Conservation (phyloP, 148 eudicot species). For the Rheum nobile region DNA sequence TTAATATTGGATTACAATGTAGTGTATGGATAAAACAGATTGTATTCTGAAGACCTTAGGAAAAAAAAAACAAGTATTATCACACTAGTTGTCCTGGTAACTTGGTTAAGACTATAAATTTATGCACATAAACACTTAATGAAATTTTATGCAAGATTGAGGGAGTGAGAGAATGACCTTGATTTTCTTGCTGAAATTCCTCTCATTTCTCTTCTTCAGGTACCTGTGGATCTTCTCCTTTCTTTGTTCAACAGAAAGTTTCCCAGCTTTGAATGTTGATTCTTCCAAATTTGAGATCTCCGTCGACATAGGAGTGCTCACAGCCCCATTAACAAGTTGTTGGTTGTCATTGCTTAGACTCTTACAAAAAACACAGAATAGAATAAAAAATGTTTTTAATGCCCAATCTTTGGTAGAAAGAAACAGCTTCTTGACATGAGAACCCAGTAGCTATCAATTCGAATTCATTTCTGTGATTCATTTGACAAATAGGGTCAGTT, state of each 20-base stretch:
- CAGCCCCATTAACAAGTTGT: conserved; percentile 39
- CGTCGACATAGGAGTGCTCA: conserved; percentile 43
- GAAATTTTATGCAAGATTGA: neutral
- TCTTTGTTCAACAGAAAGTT: conserved; percentile 74
- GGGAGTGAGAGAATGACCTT: conserved; percentile 27
- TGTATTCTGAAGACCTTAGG: too few relatives aligned
- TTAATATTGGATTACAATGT: neutral
- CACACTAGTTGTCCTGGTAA: too few relatives aligned
- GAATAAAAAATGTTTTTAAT: neutral
- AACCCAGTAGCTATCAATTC: neutral
- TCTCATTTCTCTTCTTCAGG: conserved; percentile 60
- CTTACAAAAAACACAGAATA: conserved; percentile 18
- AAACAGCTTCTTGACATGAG: neutral
- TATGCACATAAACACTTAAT: neutral
- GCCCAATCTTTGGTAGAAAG: neutral
- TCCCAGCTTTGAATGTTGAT: conserved; percentile 54
- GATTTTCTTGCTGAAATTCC: conserved; percentile 75
- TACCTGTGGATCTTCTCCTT: conserved; percentile 52
- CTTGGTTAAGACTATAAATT: too few relatives aligned
- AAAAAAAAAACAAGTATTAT: too few relatives aligned
- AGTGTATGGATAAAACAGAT: neutral
- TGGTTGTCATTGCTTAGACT: conserved; percentile 63
- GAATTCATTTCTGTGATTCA: neutral
- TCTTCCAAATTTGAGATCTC: conserved; percentile 74
- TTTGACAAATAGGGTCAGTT: too few relatives aligned